Conservation (phyloP, 202 grass and related monocot genomes). For the Eragrostis tef region DNA sequence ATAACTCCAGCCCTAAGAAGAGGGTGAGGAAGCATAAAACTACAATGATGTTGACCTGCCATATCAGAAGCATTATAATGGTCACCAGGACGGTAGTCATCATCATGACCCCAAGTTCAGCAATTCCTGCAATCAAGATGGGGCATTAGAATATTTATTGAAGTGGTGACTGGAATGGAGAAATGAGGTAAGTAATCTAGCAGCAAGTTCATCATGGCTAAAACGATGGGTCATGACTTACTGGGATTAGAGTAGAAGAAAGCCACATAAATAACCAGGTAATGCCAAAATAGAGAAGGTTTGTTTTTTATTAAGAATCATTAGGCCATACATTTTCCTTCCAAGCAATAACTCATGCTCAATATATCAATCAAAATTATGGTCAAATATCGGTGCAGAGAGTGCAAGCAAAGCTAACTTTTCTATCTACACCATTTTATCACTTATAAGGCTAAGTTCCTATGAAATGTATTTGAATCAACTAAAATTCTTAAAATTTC, state of each 20-base stretch:
- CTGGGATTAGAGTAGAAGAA: constrained; percentile 23
- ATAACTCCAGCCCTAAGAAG: constrained; percentile 86
- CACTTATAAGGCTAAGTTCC: constrained; percentile 7
- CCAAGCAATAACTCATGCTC: background rate
- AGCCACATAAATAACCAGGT: constrained; percentile 17
- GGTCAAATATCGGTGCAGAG: background rate
- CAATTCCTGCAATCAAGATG: constrained; percentile 66
- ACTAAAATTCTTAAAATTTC: constrained; percentile 24
- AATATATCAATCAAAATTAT: constrained; percentile 1
- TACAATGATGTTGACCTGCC: constrained; percentile 91
- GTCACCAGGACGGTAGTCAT: constrained; percentile 93
- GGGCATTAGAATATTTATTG: constrained; percentile 43
- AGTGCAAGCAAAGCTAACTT: background rate
- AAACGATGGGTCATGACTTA: constrained; percentile 4
- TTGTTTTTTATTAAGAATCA: constrained; percentile 28
- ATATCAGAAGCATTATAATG: constrained; percentile 99
- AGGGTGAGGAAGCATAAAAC: constrained; percentile 77
- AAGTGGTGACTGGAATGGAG: background rate
- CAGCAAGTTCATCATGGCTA: background rate
- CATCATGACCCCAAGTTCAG: constrained; percentile 96
- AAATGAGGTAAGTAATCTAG: constrained; percentile 30
- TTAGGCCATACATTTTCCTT: constrained; percentile 6
- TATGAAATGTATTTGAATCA: constrained; percentile 18
- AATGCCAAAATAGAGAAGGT: background rate
- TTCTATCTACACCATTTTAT: background rate